Evolutionary conservation across 2,329 filamentous ascomycete species (phyloP).

Genomic region (Epichloe gansuensis): DNA sequence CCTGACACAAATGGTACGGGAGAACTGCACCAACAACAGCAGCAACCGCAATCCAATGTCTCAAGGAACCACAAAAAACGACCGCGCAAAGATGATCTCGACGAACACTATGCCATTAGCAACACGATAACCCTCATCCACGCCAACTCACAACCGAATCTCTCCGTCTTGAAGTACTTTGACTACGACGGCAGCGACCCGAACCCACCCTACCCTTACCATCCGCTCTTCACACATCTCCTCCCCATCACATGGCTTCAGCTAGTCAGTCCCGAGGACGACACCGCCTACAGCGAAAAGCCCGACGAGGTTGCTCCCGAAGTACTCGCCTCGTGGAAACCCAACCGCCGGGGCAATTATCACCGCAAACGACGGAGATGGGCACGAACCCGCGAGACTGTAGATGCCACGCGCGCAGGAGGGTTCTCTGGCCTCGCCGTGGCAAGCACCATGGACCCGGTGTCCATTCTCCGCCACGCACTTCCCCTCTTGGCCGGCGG

Average conservation of each 20-base stretch:
- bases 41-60: slow-evolving; percentile 4
- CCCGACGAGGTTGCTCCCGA: slow-evolving; percentile 47
- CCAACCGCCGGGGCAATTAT: slow-evolving; percentile 70
- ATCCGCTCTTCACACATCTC: slow-evolving; percentile 73
- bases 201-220: slow-evolving; percentile 42
- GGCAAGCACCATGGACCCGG: slow-evolving; percentile 69
- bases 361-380: slow-evolving; percentile 81
- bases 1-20: not conserved
- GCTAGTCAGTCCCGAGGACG: slow-evolving; percentile 62
- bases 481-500: slow-evolving; percentile 75
- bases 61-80: slow-evolving; percentile 13
- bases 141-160: slow-evolving; percentile 72
- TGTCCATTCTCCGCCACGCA: slow-evolving; percentile 58
- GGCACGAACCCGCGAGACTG: slow-evolving; percentile 56
- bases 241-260: slow-evolving; percentile 86
- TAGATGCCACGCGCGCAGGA: slow-evolving; percentile 61
- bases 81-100: slow-evolving; percentile 34
- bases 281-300: slow-evolving; percentile 57
- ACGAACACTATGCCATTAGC: slow-evolving; percentile 51
- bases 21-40: not conserved
- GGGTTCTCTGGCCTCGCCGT: slow-evolving; percentile 75
- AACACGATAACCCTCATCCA: slow-evolving; percentile 77
- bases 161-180: slow-evolving; percentile 81
- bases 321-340: slow-evolving; percentile 58
- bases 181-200: slow-evolving; percentile 62